A percentile compares a stretch with the other conserved stretches of the same genome.
phyloP scores from a whole-genome alignment of 371 early-diverging fungal species.

The Mortierella sp. region DNA sequence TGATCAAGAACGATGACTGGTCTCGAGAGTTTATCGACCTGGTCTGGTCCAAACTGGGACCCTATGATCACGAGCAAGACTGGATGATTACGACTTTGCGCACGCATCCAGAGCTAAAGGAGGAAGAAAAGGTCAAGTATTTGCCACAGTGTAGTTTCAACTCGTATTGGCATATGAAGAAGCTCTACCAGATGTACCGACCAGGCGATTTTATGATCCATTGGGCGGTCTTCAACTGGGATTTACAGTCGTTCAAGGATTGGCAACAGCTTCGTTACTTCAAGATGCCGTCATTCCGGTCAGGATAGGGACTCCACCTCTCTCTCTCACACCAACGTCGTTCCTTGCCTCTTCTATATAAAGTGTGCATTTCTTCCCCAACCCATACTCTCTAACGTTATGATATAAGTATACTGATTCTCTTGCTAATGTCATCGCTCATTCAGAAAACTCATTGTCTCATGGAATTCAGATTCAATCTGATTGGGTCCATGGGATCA shows the following conservation, averaged over 20 bases:
- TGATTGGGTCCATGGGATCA: too few species aligned
- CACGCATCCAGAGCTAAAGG: background rate
- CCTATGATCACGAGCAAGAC: slow-evolving; percentile 24
- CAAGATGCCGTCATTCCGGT: too few species aligned
- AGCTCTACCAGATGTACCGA: slow-evolving; percentile 33
- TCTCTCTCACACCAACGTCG: too few species aligned
- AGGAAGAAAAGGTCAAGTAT: slow-evolving; percentile 34
- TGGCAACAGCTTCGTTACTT: slow-evolving; percentile 14
- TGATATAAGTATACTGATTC: too few species aligned
- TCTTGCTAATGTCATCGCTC: too few species aligned
- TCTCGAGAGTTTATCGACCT: slow-evolving; percentile 25
- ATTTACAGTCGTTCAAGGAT: slow-evolving; percentile 23
- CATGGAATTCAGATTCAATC: too few species aligned
- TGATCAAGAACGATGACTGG: slow-evolving; percentile 42
- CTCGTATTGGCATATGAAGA: slow-evolving; percentile 35
- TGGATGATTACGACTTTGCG: slow-evolving; percentile 35
- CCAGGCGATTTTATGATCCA: slow-evolving; percentile 46
- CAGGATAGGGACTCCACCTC: too few species aligned
- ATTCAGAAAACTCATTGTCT: too few species aligned
- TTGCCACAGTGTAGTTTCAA: slow-evolving; percentile 48
- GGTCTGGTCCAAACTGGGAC: slow-evolving; percentile 18
- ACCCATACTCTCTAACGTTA: too few species aligned
- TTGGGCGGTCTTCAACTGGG: slow-evolving; percentile 43
- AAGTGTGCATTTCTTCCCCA: too few species aligned
- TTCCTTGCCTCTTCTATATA: too few species aligned